Evolutionary conservation across 306 rosid species (phyloP).

Genomic region (Astragalus membranaceus): DNA sequence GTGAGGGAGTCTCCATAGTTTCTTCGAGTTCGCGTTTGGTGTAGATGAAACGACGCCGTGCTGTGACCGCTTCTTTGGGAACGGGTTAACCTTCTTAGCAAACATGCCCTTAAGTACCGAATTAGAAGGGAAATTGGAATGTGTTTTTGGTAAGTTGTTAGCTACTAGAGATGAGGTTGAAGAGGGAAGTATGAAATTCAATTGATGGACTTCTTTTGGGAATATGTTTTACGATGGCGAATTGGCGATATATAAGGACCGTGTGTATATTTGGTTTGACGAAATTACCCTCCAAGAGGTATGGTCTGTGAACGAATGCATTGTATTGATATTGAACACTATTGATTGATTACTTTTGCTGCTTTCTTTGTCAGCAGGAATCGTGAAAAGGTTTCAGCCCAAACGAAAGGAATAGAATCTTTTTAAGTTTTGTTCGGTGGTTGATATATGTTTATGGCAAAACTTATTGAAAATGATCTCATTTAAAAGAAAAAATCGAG

Average conservation of each 20-base stretch:
- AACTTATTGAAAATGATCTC: not conserved
- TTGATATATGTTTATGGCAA: not conserved
- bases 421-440: not conserved
- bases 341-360: conserved; percentile 17
- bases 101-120: conserved; percentile 16
- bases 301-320: conserved; percentile 12
- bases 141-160: not conserved
- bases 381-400: conserved; percentile 14
- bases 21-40: not conserved
- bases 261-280: not conserved
- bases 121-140: not conserved
- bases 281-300: conserved; percentile 6
- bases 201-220: not conserved
- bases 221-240: not conserved
- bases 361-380: conserved; percentile 31
- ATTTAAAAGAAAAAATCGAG: not conserved
- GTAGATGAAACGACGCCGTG: conserved; percentile 22
- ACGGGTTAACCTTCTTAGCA: conserved; percentile 19
- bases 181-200: not conserved
- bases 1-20: conserved; percentile 52
- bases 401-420: conserved; percentile 26
- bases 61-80: conserved; percentile 18
- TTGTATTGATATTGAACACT: too few species aligned
- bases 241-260: conserved; percentile 6
- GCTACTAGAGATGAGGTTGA: not conserved